Base-by-base conservation (phyloP, 805 yeast species). In the Zygotorulaspora florentina region DNA sequence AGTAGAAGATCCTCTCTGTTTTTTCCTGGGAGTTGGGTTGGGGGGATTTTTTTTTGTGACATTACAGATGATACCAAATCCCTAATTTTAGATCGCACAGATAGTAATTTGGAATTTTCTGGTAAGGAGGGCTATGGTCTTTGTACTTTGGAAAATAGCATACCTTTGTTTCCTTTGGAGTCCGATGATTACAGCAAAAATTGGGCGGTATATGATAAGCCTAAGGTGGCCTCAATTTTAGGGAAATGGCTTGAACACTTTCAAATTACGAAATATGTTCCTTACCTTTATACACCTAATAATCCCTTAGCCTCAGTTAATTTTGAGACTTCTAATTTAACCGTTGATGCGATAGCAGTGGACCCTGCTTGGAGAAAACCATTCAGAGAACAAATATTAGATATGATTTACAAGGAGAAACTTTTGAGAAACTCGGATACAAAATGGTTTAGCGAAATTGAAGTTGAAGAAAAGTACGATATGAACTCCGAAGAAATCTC, bases 21-120 rank as follows among this genome's bases (percentile, higher is more conserved):
- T 55, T 65, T 77, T 12, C 87, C 88, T 0, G 67, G 72, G 15
- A 73, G 80, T 0, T 76, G 77, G 65, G 76, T 85, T 2, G 91
- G 90, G 5, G 88, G 81, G 0, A 53, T 84, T 2, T 85, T 73
- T 59, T 71, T 72, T 44, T 80, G 85, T 54, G 64, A 71, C 10
- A 46, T 74, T 1, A 55, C 71, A 2, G 46, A 56, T 15, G 62
- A 56, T 1, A 52, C 51, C 4, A 71, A 67, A 45, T 29, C 16
- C 36, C 48, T 40, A 25, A 63, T 54, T 41, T 56, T 59, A 46
- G 50, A 38, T 12, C 30, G 55, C 25, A 27, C 48, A 43, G 44
- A 48, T 37, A 43, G 40, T 3, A 43, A 50, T 33, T 46, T 54
- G 27, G 26, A 29, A 20, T 34, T 47, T 36, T 15, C 27, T 6